Evolutionary conservation across 2,329 filamentous ascomycete species (phyloP).

Genomic region (Scytalidium lignicola): DNA sequence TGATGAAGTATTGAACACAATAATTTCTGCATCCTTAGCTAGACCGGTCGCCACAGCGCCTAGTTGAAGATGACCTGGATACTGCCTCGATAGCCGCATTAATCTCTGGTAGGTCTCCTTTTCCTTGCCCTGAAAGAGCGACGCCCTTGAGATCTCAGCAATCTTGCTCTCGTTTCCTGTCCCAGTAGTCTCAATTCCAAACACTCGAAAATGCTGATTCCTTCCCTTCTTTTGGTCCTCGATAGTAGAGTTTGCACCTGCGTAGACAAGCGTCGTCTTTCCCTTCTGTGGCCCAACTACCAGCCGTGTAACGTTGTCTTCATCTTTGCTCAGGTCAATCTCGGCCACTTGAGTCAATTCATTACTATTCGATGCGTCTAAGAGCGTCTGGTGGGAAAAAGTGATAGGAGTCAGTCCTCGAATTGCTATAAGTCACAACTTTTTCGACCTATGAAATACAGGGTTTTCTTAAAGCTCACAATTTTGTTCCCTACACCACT

Average conservation of each 20-base stretch:
- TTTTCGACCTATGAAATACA: not conserved
- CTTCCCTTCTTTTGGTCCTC: constrained; percentile 67
- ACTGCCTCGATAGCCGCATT: constrained; percentile 47
- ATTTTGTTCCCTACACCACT: constrained; percentile 86
- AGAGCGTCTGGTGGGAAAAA: constrained; percentile 22
- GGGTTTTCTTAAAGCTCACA: constrained; percentile 38
- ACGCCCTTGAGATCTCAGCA: constrained; percentile 45
- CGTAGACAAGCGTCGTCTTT: constrained; percentile 55
- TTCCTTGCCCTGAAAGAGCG: constrained; percentile 46
- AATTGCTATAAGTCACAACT: not conserved
- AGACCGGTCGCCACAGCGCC: constrained; percentile 77
- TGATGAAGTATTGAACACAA: constrained; percentile 64
- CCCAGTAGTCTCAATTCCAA: constrained; percentile 46
- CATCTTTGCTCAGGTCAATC: constrained; percentile 72
- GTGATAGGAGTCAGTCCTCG: constrained; percentile 4
- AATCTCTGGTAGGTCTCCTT: constrained; percentile 55
- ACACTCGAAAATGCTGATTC: constrained; percentile 80
- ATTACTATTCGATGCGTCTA: constrained; percentile 24
- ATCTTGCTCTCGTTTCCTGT: constrained; percentile 34
- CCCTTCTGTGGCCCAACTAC: constrained; percentile 59
- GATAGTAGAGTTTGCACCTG: constrained; percentile 79
- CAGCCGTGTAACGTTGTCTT: constrained; percentile 85
- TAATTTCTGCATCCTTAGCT: constrained; percentile 70
- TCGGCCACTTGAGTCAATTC: constrained; percentile 59
- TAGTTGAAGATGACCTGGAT: constrained; percentile 53